Percentiles rank a stretch among this genome's conserved stretches.
These are phyloP conservation scores for Coemansia sp. DNA, from an alignment of 192 early-diverging fungal species.

Conservation along the genomic window DNA sequence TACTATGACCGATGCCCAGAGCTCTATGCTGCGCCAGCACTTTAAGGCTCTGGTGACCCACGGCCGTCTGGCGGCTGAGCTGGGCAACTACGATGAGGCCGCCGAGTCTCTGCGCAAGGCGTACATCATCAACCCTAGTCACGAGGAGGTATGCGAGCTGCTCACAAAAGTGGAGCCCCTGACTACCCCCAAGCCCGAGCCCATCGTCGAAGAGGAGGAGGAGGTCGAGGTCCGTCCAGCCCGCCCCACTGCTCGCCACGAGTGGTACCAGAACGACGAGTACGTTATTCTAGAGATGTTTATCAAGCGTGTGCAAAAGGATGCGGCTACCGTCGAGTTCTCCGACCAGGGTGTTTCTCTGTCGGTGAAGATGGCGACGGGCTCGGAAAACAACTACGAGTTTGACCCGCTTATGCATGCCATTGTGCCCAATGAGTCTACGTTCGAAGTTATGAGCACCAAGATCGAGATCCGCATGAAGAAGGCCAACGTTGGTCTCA, in stretches of 20 bases:
- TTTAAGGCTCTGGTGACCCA: conserved; percentile 73
- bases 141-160: conserved; percentile 45
- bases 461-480: conserved; percentile 94
- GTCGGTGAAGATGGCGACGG: conserved; percentile 79
- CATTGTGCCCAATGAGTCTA: conserved; percentile 72
- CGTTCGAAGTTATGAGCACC: conserved; percentile 83
- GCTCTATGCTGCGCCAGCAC: conserved; percentile 52
- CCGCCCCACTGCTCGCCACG: conserved; percentile 69
- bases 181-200: conserved; percentile 44
- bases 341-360: conserved; percentile 70
- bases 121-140: conserved; percentile 62
- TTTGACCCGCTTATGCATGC: conserved; percentile 85
- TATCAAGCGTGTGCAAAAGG: conserved; percentile 83
- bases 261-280: conserved; percentile 97
- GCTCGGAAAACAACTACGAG: conserved; percentile 88
- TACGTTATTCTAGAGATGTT: conserved; percentile 89
- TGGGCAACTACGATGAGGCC: conserved; percentile 66
- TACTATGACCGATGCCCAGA: conserved; percentile 58
- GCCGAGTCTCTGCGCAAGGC: conserved; percentile 62
- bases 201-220: conserved; percentile 3
- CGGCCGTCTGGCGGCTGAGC: conserved; percentile 62
- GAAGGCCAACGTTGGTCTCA: conserved; percentile 75
- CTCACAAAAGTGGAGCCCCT: conserved; percentile 49
- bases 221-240: conserved; percentile 8
- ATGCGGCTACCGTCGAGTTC: conserved; percentile 72